Conservation (phyloP, 768 basidiomycete species). For the Lactarius psammicola region DNA sequence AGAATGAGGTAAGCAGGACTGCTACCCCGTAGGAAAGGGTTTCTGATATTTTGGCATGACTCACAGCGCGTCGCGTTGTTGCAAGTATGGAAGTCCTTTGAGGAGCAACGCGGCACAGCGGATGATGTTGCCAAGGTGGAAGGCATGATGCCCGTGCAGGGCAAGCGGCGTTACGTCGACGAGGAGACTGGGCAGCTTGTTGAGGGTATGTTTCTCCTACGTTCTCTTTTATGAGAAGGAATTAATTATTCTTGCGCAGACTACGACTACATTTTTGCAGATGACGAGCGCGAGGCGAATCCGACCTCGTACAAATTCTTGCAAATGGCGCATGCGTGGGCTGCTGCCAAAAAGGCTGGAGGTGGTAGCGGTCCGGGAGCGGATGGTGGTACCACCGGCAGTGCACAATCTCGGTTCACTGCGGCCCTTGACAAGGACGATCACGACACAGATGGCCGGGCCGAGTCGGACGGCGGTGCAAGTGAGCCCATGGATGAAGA, state of each 20-base stretch:
- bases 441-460: conserved; percentile 23
- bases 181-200: conserved; percentile 81
- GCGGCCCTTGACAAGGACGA: conserved; percentile 36
- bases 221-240: not conserved
- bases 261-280: conserved; percentile 93
- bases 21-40: not conserved
- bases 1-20: conserved; percentile 67
- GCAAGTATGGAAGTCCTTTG: conserved; percentile 95
- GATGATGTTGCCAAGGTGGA: conserved; percentile 81
- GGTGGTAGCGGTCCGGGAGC: conserved; percentile 21
- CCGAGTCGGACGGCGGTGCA: conserved; percentile 10
- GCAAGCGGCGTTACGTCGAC: conserved; percentile 80
- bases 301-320: conserved; percentile 94
- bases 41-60: conserved; percentile 16
- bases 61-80: conserved; percentile 83
- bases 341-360: conserved; percentile 43
- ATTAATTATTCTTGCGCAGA: conserved; percentile 45
- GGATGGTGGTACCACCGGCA: too few relatives aligned
- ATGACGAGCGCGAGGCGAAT: conserved; percentile 93
- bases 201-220: conserved; percentile 57
- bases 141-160: conserved; percentile 90
- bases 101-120: conserved; percentile 71
- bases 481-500: conserved; percentile 37
- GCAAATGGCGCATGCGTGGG: conserved; percentile 92
- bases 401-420: conserved; percentile 49